A percentile compares a stretch with the other conserved stretches of the same genome.
Conservation (phyloP, 2,329 filamentous ascomycete species). For the Colletotrichum sp. region DNA sequence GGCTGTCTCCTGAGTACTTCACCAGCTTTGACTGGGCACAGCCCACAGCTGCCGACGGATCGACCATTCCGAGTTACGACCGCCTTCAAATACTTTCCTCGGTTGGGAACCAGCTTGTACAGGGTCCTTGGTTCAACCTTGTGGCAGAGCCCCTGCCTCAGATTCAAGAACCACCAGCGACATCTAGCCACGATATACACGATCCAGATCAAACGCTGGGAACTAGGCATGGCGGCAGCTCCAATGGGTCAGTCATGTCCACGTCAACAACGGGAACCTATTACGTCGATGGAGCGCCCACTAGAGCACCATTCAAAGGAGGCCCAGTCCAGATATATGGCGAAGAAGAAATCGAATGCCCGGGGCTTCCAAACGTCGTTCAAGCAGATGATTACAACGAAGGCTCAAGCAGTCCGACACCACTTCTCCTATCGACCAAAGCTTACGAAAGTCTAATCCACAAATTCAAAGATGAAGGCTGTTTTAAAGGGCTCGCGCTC, state of each 20-base stretch:
- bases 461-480: not conserved
- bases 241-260: not conserved
- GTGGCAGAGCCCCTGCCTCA: not conserved
- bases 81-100: not conserved
- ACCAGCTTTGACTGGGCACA: not conserved
- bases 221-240: not conserved
- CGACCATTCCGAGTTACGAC: not conserved
- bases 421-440: not conserved
- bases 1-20: conserved; percentile 12
- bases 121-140: not conserved
- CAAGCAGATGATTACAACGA: not conserved
- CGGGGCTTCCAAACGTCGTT: not conserved
- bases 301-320: conserved; percentile 2
- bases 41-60: not conserved
- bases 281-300: conserved; percentile 1
- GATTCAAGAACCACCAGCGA: not conserved
- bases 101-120: not conserved
- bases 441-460: not conserved
- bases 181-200: not conserved
- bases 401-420: not conserved
- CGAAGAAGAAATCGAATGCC: not conserved
- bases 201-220: not conserved
- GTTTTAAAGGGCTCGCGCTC: not conserved
- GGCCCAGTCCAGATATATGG: not conserved
- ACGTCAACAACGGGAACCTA: not conserved